Evolutionary conservation across 106 monocot genomes (phyloP).

Genomic region (Hemerocallis citrina): DNA sequence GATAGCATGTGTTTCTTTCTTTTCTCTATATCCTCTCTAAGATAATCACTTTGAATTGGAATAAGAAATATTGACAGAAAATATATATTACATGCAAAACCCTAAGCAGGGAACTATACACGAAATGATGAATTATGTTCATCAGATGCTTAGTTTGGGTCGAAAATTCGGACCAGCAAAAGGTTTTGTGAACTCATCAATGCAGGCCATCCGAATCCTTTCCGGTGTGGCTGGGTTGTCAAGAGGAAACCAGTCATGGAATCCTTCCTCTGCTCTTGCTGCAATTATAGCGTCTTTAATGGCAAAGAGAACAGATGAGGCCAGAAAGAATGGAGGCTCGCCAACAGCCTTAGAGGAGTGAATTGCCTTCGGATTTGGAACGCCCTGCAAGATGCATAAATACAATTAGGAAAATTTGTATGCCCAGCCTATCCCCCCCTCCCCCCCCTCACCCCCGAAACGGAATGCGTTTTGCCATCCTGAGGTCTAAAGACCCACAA

Average conservation of each 20-base stretch:
- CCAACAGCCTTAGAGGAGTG: conserved; percentile 96
- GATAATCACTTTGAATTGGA: too few species aligned
- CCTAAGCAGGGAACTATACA: too few species aligned
- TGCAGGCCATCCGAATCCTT: conserved; percentile 95
- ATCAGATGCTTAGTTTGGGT: conserved; percentile 86
- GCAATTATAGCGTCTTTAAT: conserved; percentile 84
- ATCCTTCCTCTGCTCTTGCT: conserved; percentile 72
- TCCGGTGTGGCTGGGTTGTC: conserved; percentile 94
- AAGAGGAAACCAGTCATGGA: conserved; percentile 70
- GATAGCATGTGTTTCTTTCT: too few species aligned
- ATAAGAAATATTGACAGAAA: too few species aligned
- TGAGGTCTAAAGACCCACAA: too few species aligned
- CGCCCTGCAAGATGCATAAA: conserved; percentile 73
- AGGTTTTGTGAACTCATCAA: conserved; percentile 58
- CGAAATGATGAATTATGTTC: not conserved
- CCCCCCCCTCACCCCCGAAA: too few species aligned
- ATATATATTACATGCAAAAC: too few species aligned
- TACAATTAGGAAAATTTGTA: too few species aligned
- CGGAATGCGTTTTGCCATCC: too few species aligned
- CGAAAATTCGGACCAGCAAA: conserved; percentile 46
- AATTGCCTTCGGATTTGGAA: conserved; percentile 76
- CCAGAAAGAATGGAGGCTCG: conserved; percentile 94
- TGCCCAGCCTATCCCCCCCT: too few species aligned
- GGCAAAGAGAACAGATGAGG: conserved; percentile 74
- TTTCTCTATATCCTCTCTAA: too few species aligned